These are phyloP conservation scores for Setomelanomma holmii DNA, from an alignment of 2,329 filamentous ascomycete species.

Conservation along the genomic window DNA sequence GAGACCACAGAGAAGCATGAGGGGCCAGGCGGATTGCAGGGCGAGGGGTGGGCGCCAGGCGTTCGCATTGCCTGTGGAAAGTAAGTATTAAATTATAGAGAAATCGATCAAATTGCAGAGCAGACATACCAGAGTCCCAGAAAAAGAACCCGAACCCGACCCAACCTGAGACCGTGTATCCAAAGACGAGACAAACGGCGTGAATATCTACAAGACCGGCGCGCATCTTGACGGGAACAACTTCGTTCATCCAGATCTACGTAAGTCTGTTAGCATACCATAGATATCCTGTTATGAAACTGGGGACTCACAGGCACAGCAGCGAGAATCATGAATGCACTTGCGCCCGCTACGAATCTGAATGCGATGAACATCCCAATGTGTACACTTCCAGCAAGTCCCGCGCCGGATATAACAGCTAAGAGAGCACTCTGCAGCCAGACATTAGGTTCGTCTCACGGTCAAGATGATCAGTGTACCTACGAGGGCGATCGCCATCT, in stretches of 20 bases:
- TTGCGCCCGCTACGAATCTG: conserved; percentile 40
- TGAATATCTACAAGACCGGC: conserved; percentile 46
- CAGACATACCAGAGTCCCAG: conserved; percentile 11
- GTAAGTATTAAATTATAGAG: conserved; percentile 47
- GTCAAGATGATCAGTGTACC: not conserved
- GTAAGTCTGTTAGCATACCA: not conserved
- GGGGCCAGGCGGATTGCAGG: conserved; percentile 29
- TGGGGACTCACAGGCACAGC: conserved; percentile 37
- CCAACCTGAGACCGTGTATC: conserved; percentile 31
- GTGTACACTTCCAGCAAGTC: conserved; percentile 17
- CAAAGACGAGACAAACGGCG: conserved; percentile 31
- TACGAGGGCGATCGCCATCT: not conserved
- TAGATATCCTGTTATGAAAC: not conserved
- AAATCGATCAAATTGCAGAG: too few relatives aligned
- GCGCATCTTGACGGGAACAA: conserved; percentile 40
- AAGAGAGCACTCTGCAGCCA: conserved; percentile 24
- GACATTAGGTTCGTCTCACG: not conserved
- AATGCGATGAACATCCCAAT: conserved; percentile 37
- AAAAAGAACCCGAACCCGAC: conserved; percentile 20
- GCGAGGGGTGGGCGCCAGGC: conserved; percentile 58
- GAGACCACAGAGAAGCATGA: conserved; percentile 56
- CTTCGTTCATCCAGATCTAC: conserved; percentile 42
- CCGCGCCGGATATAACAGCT: conserved; percentile 34
- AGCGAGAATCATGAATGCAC: conserved; percentile 39
- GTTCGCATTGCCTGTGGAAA: conserved; percentile 52